These are phyloP conservation scores for Eucalyptus rudis DNA, from an alignment of 345 rosid species.

Conservation along the genomic window DNA sequence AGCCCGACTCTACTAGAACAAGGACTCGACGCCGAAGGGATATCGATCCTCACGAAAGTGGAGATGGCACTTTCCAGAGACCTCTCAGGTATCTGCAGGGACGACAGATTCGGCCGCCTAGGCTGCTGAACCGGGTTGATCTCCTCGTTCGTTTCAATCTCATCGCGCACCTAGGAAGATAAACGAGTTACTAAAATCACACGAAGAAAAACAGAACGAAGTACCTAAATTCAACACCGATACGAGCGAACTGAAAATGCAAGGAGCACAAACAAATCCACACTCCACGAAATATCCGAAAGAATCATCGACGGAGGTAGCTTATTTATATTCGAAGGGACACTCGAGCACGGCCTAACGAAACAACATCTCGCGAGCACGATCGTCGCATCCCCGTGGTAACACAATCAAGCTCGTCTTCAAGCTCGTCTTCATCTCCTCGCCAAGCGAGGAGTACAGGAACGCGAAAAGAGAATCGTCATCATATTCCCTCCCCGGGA, in stretches of 20 bases:
- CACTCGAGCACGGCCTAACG: not conserved
- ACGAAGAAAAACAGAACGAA: not conserved
- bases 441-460: not conserved
- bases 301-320: not conserved
- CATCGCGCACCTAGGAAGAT: not conserved
- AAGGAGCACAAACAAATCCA: not conserved
- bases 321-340: not conserved
- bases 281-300: not conserved
- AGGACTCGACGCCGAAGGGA: constrained; percentile 18
- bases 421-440: not conserved
- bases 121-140: constrained; percentile 6
- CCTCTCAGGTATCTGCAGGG: constrained; percentile 37
- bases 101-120: constrained; percentile 24
- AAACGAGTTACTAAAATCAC: not conserved
- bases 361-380: not conserved
- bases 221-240: not conserved
- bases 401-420: not conserved
- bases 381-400: not conserved
- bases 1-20: constrained; percentile 15
- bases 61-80: constrained; percentile 12
- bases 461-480: not conserved
- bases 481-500: not conserved
- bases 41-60: constrained; percentile 9
- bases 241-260: not conserved
- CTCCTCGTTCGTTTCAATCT: not conserved